phyloP scores from a whole-genome alignment of 2,329 filamentous ascomycete genomes.

The Reticulascus tulasneorum region DNA sequence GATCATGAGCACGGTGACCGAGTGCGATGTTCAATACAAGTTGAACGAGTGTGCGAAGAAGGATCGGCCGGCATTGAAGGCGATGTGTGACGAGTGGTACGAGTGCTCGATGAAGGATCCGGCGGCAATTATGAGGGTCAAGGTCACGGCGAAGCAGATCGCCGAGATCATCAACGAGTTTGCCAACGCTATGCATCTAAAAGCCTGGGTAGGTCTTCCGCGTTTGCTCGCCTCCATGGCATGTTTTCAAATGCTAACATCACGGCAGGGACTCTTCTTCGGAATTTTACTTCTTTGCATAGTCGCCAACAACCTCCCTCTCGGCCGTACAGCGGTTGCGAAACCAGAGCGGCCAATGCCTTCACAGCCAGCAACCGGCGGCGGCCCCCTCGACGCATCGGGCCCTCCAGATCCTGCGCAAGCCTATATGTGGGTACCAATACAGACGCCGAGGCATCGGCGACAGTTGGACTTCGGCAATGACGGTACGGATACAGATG shows the following conservation, averaged over 20 bases:
- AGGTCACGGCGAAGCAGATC: constrained; percentile 80
- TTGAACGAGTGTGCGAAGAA: constrained; percentile 69
- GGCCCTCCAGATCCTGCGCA: constrained; percentile 28
- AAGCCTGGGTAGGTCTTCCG: constrained; percentile 52
- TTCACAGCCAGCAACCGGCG: constrained; percentile 19
- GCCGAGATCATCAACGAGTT: constrained; percentile 93
- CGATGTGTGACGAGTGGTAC: constrained; percentile 75
- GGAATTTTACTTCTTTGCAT: constrained; percentile 44
- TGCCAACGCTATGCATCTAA: constrained; percentile 84
- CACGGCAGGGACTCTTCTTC: constrained; percentile 49
- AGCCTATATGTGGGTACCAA: constrained; percentile 47
- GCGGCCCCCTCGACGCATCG: constrained; percentile 13
- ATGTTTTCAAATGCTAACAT: background rate
- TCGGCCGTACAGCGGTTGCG: constrained; percentile 30
- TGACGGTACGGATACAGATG: constrained; percentile 50
- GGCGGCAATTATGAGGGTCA: constrained; percentile 70
- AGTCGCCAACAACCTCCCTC: constrained; percentile 46
- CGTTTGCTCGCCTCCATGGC: background rate
- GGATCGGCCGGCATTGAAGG: constrained; percentile 68
- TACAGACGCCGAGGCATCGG: constrained; percentile 45
- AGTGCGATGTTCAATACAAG: constrained; percentile 69
- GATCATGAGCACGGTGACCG: constrained; percentile 67
- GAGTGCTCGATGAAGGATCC: constrained; percentile 85
- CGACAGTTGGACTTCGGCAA: constrained; percentile 33
- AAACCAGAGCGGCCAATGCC: constrained; percentile 17